A percentile compares a stretch with the other conserved stretches of the same genome.
phyloP scores from a whole-genome alignment of 116 monocot species.

The Cymodocea nodosa region DNA sequence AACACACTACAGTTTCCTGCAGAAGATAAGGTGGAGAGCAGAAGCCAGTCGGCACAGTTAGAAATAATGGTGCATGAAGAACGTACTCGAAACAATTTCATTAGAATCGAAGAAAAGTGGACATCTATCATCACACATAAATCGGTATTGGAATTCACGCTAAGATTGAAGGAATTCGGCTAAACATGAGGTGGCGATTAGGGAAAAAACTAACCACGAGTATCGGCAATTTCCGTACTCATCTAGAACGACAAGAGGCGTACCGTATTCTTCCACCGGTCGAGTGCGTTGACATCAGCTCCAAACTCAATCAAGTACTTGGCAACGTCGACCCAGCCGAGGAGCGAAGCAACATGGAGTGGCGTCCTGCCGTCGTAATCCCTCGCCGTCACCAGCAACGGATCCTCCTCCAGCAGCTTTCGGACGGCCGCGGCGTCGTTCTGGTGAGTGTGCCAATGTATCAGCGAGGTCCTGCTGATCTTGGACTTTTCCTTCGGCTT shows the following conservation, averaged over 20 bases:
- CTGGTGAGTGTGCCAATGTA: constrained; percentile 98
- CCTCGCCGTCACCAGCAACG: constrained; percentile 53
- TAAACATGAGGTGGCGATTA: no score
- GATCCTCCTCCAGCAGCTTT: constrained; percentile 86
- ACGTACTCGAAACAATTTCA: no score
- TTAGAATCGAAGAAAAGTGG: no score
- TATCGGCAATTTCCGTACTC: no score
- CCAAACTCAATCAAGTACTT: constrained; percentile 61
- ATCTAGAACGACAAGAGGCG: background rate
- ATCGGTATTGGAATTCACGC: no score
- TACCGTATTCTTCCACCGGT: constrained; percentile 98
- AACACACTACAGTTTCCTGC: no score
- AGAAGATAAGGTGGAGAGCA: no score
- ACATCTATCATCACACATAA: no score
- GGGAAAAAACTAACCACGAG: no score
- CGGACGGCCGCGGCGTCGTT: constrained; percentile 67
- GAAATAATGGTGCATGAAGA: no score
- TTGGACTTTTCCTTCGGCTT: constrained; percentile 43
- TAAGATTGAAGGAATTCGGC: no score
- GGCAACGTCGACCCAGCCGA: constrained; percentile 90
- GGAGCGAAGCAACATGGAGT: constrained; percentile 88
- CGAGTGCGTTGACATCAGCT: constrained; percentile 92
- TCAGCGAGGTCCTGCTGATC: constrained; percentile 85
- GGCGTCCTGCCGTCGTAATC: constrained; percentile 97
- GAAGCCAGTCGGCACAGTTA: no score